Conservation (phyloP, 768 basidiomycete genomes). For the Lactifluus volemus region DNA sequence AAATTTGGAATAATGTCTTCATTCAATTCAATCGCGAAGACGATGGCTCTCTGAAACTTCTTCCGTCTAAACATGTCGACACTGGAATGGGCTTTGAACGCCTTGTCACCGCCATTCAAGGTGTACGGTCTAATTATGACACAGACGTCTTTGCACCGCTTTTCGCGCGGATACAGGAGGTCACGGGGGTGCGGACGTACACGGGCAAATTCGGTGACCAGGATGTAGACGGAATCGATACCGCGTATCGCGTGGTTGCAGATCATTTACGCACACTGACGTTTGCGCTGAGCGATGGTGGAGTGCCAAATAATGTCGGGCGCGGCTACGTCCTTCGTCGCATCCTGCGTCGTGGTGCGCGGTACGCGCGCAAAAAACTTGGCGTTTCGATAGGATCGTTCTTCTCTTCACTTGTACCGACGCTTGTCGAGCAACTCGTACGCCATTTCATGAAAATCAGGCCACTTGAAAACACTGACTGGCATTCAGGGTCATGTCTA, state of each 20-base stretch:
- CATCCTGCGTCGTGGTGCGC: slow-evolving; percentile 87
- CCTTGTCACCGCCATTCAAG: slow-evolving; percentile 87
- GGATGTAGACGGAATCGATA: slow-evolving; percentile 93
- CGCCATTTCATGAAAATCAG: slow-evolving; percentile 20
- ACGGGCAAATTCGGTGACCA: slow-evolving; percentile 89
- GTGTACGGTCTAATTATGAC: slow-evolving; percentile 93
- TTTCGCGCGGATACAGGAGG: slow-evolving; percentile 76
- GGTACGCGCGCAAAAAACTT: slow-evolving; percentile 93
- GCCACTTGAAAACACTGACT: background rate
- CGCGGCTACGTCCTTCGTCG: slow-evolving; percentile 95
- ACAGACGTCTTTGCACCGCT: slow-evolving; percentile 92
- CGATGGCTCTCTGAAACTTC: slow-evolving; percentile 65
- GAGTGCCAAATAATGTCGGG: slow-evolving; percentile 92
- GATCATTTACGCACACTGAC: slow-evolving; percentile 95
- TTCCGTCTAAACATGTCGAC: slow-evolving; percentile 94
- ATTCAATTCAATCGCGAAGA: slow-evolving; percentile 97
- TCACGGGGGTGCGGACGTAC: slow-evolving; percentile 85
- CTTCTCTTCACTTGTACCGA: slow-evolving; percentile 88
- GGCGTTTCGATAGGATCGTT: slow-evolving; percentile 88
- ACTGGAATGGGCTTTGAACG: slow-evolving; percentile 99
- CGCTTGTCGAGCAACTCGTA: slow-evolving; percentile 84
- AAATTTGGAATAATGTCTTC: slow-evolving; percentile 99
- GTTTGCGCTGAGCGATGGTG: slow-evolving; percentile 93
- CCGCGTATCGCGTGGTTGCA: slow-evolving; percentile 93
- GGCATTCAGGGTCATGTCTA: slow-evolving; percentile 64